Base-by-base conservation (phyloP, 2,329 filamentous ascomycete species). In the Sphaceloma murrayae region DNA sequence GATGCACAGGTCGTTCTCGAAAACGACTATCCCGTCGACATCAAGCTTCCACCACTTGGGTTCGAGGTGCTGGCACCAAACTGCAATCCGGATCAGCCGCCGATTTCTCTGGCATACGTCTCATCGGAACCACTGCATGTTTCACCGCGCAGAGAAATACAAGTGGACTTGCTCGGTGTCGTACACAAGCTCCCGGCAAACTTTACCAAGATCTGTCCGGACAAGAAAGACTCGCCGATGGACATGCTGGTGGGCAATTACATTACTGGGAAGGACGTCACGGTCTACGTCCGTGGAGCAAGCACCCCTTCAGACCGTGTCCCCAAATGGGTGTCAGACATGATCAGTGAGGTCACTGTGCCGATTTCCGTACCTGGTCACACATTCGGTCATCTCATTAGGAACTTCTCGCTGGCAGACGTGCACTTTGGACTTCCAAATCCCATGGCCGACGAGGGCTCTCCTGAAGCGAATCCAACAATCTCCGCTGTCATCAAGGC, bases 1-100 rank as follows among this genome's bases (percentile, higher is more conserved):
- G 84, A 94, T 63, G 80, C 87, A 19, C 77, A 83, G 24, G 61
- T 94, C 19, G 69, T 73, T 9, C 70, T 85, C 18, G 69, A 74
- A 55, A 94, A 96, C 61, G 69, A 78, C 43, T 94, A 85, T 56
- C 85, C 87, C 1, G 62, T 98, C 40, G 74, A 80, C 47, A 67
- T 95, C 43, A 74, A 77, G 16, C 68, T 95, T 14, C 91, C 91
- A 9, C 70, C 82, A 27, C 77, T 96, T 46, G 79, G 77, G 0
- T 95, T 96, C 57, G 80, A 88, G 50, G 77, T 96, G 21, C 69
- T 94, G 34, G 80, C 96, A 4, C 80, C 85, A 32, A 86, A 86
- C 49, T 98, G 91, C 63, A 70, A 74, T 18, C 68, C 74, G 3
- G 67, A 75, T 16, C 79, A 91, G 46, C 74, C 80, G 3, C 78